phyloP scores from a whole-genome alignment of 2,329 filamentous ascomycete species.

The Sphaerostilbella broomeana region DNA sequence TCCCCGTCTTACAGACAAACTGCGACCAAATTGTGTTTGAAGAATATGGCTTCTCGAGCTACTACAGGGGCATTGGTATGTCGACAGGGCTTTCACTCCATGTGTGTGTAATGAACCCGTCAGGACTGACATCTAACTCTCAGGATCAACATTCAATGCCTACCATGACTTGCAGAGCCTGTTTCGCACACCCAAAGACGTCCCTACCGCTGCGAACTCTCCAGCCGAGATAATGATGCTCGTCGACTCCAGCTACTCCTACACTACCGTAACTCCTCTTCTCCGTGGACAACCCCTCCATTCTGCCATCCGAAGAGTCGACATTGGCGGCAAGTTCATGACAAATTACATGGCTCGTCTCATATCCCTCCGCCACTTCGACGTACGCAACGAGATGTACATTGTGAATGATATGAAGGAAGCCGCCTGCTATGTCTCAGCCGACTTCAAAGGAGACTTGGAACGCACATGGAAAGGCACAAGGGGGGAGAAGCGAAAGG shows the following conservation, averaged over 20 bases:
- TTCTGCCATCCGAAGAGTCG: conserved; percentile 72
- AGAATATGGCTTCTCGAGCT: conserved; percentile 87
- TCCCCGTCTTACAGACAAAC: conserved; percentile 76
- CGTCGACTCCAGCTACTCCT: conserved; percentile 87
- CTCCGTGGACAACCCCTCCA: conserved; percentile 77
- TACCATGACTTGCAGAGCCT: conserved; percentile 71
- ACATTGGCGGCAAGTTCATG: conserved; percentile 85
- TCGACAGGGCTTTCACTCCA: too few relatives aligned
- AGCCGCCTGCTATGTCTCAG: conserved; percentile 72
- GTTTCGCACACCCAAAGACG: conserved; percentile 53
- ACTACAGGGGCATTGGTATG: conserved; percentile 67
- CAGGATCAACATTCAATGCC: conserved; percentile 69
- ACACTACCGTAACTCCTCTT: conserved; percentile 83
- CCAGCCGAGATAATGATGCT: conserved; percentile 80
- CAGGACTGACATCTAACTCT: background rate
- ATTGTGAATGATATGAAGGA: conserved; percentile 97
- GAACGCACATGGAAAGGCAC: conserved; percentile 80
- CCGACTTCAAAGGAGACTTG: conserved; percentile 69
- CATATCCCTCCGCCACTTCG: conserved; percentile 85
- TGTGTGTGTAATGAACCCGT: background rate
- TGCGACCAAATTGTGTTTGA: conserved; percentile 97
- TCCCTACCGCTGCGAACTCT: conserved; percentile 32
- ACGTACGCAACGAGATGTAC: conserved; percentile 89
- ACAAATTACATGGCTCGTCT: conserved; percentile 90
- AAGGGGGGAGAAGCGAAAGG: conserved; percentile 47